Evolutionary conservation across 1,139 yeast genomes (phyloP), one percentile per base, ranked within the genome.

Genomic region (Pichia sp.): DNA sequence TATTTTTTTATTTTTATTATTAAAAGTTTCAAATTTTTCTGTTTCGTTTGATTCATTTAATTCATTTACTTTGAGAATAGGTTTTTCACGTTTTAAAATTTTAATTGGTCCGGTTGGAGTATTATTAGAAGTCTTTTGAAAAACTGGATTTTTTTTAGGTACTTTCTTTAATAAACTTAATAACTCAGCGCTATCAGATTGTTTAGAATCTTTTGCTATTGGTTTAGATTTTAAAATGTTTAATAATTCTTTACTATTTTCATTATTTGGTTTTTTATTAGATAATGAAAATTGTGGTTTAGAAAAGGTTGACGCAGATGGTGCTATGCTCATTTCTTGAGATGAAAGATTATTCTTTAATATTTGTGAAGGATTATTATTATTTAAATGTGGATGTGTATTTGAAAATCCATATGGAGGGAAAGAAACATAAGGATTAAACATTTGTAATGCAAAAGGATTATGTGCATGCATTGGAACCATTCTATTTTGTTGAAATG

Each of bases 231-330:
- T 77, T 55, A 80, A 66, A 30, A 80, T 69, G 5, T 79, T 74
- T 51, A 79, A 67, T 26, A 80, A 60, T 50, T 79, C 83, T 53
- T 72, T 76, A 8, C 82, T 74, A 53, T 78, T 72, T 1, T 72
- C 66, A 47, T 65, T 71, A 32, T 67, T 65, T 5, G 70, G 63
- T 44, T 63, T 64, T 53, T 65, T 66, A 45, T 65, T 58, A 18
- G 67, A 59, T n/a, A 67, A 54, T 4, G 48, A 32, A 27, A 60
- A 56, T 18, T 61, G 53, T 30, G 67, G 57, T 34, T 53, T 54
- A 6, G 50, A 48, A 25, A 56, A 47, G 8, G 60, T 44, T 3
- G 58, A 54, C 4, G 57, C 58, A 34, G 58, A 54, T 42, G 67
- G 65, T 18, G 68, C 66, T 34, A 69, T 66, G 31, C 54, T 47